Conservation (phyloP, 2,329 filamentous ascomycete species). For the Hymenoscyphus salicellus region DNA sequence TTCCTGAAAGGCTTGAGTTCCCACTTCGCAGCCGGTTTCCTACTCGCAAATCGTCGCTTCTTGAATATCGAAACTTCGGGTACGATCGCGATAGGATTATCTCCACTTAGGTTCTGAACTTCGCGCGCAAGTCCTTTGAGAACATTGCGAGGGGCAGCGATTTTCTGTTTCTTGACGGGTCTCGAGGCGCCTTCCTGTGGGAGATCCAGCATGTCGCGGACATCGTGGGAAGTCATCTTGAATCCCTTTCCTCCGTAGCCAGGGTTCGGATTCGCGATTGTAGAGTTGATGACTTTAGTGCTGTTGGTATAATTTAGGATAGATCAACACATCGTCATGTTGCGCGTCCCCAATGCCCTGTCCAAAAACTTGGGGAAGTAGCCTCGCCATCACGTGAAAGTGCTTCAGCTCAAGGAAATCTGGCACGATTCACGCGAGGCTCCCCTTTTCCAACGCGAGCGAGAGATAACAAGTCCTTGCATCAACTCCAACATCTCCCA, state of each 20-base stretch:
- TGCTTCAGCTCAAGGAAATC: not conserved
- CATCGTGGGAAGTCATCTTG: constrained; percentile 71
- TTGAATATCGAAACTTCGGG: constrained; percentile 59
- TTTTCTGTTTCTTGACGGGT: constrained; percentile 73
- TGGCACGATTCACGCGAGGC: constrained; percentile 9
- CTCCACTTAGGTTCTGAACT: constrained; percentile 62
- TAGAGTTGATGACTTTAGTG: not conserved
- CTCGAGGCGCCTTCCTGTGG: constrained; percentile 58
- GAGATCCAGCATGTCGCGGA: constrained; percentile 85
- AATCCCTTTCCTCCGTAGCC: not conserved
- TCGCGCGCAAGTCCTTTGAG: constrained; percentile 64
- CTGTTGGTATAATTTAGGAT: constrained; percentile 1
- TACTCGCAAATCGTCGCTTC: constrained; percentile 52
- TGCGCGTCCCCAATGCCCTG: not conserved
- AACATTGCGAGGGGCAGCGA: constrained; percentile 56
- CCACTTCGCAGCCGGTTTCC: constrained; percentile 61
- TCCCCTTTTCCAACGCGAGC: constrained; percentile 14
- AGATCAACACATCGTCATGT: not conserved
- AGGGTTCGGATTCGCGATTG: not conserved
- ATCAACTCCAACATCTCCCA: constrained; percentile 8
- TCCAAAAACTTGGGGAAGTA: not conserved
- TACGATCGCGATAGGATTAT: constrained; percentile 65
- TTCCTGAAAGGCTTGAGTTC: constrained; percentile 71
- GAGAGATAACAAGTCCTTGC: not conserved
- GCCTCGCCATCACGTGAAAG: constrained; percentile 8